phyloP scores from a whole-genome alignment of 176 grass and related monocot genomes.

The Urochloa ruziziensis region DNA sequence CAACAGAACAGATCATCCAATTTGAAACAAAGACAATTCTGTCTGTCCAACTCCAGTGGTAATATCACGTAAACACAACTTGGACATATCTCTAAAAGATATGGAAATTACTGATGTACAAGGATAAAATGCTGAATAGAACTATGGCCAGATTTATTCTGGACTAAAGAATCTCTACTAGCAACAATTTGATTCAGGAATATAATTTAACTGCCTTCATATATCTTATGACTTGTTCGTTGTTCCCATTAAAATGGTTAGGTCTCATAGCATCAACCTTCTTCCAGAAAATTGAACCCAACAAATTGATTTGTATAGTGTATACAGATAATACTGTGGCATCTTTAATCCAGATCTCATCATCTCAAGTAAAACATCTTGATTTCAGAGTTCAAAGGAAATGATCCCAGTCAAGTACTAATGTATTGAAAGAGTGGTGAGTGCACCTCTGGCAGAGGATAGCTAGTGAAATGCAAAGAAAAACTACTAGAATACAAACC shows the following conservation, averaged over 20 bases:
- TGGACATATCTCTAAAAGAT: neutral
- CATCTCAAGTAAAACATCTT: neutral
- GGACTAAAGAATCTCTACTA: neutral
- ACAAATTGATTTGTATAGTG: neutral
- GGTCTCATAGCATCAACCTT: no score
- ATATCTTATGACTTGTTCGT: neutral
- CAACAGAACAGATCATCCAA: neutral
- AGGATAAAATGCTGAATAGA: neutral
- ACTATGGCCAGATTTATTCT: neutral
- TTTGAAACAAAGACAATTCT: neutral
- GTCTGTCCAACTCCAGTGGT: neutral
- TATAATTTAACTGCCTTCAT: neutral
- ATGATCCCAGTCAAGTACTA: neutral
- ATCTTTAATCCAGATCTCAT: neutral
- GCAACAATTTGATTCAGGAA: neutral
- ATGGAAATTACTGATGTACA: neutral
- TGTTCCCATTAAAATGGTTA: no score
- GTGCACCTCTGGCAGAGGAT: neutral
- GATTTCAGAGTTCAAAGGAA: neutral
- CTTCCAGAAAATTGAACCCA: neutral
- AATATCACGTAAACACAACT: neutral
- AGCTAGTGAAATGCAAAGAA: neutral
- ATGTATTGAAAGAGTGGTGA: neutral
- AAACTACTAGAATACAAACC: neutral
- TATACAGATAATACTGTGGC: neutral